Conservation (phyloP, 2,329 filamentous ascomycete genomes). For the Colletotrichum noveboracense region DNA sequence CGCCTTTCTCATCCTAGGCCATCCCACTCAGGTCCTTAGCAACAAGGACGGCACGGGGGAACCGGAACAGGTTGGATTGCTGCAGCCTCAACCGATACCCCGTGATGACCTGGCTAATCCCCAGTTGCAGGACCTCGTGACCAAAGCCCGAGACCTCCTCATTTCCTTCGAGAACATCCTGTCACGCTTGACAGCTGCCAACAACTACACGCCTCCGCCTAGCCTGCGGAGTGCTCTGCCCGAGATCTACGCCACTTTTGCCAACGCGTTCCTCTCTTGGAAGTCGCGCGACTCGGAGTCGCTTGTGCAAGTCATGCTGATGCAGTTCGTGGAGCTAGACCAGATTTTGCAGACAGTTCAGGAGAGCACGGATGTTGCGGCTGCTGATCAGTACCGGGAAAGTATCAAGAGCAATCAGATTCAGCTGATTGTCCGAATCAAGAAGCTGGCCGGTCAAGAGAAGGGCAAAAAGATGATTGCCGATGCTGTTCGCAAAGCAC, state of each 20-base stretch:
- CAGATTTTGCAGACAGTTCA: conserved; percentile 85
- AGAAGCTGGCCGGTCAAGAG: conserved; percentile 75
- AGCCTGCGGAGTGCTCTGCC: conserved; percentile 67
- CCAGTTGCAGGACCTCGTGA: conserved; percentile 73
- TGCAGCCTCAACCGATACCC: conserved; percentile 47
- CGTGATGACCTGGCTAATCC: conserved; percentile 64
- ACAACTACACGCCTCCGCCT: conserved; percentile 70
- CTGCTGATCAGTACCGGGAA: conserved; percentile 77
- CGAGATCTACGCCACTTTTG: conserved; percentile 75
- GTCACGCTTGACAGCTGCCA: conserved; percentile 67
- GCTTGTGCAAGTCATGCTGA: conserved; percentile 83
- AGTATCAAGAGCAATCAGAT: conserved; percentile 84
- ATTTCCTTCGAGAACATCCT: conserved; percentile 80
- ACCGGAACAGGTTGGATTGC: conserved; percentile 60
- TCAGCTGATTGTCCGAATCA: conserved; percentile 79
- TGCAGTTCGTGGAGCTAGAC: conserved; percentile 84
- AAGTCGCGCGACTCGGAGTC: conserved; percentile 81
- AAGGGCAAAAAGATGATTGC: conserved; percentile 75
- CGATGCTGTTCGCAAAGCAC: conserved; percentile 75
- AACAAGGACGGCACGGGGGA: conserved; percentile 68
- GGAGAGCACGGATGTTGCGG: conserved; percentile 74
- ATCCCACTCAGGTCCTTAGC: conserved; percentile 78
- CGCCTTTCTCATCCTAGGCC: conserved; percentile 79
- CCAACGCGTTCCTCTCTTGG: conserved; percentile 83
- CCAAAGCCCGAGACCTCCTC: conserved; percentile 78